These are phyloP conservation scores for Thinopyrum obtusiflorum DNA, from an alignment of 202 grass and related monocot species.

Conservation along the genomic window DNA sequence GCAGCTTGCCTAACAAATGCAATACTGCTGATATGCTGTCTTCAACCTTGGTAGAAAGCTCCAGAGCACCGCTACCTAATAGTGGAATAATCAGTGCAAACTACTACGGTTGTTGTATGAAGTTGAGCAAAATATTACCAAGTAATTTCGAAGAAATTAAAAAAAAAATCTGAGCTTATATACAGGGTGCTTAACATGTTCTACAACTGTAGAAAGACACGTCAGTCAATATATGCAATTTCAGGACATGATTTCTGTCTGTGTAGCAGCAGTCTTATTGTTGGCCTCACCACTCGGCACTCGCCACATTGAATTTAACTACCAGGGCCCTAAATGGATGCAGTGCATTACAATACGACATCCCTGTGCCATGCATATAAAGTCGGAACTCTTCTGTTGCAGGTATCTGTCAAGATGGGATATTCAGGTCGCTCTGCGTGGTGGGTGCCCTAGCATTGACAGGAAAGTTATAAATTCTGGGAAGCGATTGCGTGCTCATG, in stretches of 20 bases:
- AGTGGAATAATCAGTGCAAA: not conserved
- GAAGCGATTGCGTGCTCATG: slow-evolving; percentile 75
- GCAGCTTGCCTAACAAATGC: not conserved
- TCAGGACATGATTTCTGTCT: not conserved
- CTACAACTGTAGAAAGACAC: not conserved
- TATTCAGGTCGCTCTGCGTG: slow-evolving; percentile 49
- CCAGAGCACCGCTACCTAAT: not conserved
- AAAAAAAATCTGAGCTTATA: not conserved
- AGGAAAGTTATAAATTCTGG: slow-evolving; percentile 85
- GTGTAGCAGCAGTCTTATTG: not conserved
- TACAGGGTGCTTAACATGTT: not conserved
- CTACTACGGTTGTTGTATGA: not conserved
- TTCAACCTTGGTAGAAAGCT: not conserved
- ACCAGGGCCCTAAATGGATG: not conserved
- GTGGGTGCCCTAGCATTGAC: slow-evolving; percentile 77
- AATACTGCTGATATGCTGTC: not conserved
- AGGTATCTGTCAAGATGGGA: slow-evolving; percentile 86
- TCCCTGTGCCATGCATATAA: not conserved
- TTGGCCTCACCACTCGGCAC: not conserved
- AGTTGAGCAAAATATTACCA: not conserved
- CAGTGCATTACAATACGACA: not conserved
- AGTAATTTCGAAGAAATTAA: not conserved
- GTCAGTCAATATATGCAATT: not conserved
- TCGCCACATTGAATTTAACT: not conserved
- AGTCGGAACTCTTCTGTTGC: slow-evolving; percentile 23